phyloP scores from a whole-genome alignment of 2,329 filamentous ascomycete species.

The Dothideomycetes sp. region DNA sequence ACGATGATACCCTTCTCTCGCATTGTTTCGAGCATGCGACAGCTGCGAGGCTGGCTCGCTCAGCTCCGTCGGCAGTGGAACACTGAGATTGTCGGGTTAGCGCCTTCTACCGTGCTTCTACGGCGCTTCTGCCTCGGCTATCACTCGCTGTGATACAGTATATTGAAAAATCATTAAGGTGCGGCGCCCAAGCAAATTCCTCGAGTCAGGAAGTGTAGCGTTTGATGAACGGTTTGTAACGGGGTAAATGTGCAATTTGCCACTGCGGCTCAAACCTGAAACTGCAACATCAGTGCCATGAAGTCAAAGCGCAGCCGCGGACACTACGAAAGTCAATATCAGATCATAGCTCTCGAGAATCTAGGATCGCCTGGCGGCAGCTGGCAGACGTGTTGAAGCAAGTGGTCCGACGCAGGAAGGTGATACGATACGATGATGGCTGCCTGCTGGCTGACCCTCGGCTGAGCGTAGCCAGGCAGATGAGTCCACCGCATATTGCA shows the following conservation, averaged over 20 bases:
- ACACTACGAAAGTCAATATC: not conserved
- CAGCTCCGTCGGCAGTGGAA: not conserved
- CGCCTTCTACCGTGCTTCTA: not conserved
- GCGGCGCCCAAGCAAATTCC: not conserved
- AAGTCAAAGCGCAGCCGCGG: not conserved
- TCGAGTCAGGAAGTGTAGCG: not conserved
- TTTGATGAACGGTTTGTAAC: not conserved
- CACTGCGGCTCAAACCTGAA: not conserved
- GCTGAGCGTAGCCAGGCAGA: not conserved
- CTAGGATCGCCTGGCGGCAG: too few relatives aligned
- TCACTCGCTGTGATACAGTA: not conserved
- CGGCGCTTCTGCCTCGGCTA: not conserved
- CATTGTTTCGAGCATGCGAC: too few relatives aligned
- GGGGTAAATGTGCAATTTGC: not conserved
- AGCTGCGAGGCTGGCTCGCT: not conserved
- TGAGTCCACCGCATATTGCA: not conserved
- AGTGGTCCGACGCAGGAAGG: too few relatives aligned
- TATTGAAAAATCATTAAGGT: not conserved
- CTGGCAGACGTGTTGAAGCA: too few relatives aligned
- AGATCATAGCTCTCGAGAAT: too few relatives aligned
- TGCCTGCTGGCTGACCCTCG: not conserved
- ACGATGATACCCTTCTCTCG: too few relatives aligned
- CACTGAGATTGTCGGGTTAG: not conserved
- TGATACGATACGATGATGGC: too few relatives aligned
- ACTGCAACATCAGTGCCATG: too few relatives aligned